phyloP scores from a whole-genome alignment of 345 rosid genomes.

The Chamaenerion angustifolium region DNA sequence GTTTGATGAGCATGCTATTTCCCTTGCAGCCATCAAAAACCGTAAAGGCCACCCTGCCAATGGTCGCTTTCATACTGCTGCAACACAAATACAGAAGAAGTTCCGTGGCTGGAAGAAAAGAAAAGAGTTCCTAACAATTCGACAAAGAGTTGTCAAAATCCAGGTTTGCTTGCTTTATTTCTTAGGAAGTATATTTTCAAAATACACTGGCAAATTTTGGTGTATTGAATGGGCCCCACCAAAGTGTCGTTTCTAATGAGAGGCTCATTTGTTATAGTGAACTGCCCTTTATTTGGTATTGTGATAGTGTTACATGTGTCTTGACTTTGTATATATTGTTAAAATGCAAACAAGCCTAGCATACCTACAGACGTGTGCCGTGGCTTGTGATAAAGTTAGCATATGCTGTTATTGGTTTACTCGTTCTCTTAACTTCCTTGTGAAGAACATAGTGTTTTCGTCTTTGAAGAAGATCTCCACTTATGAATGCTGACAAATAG shows the following conservation, averaged over 20 bases:
- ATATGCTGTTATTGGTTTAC: too few relatives aligned
- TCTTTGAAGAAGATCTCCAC: neutral
- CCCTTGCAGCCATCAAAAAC: conserved; percentile 34
- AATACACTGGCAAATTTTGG: too few relatives aligned
- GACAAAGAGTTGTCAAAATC: conserved; percentile 77
- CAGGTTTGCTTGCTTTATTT: conserved; percentile 33
- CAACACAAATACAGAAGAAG: conserved; percentile 73
- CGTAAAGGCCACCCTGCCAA: conserved; percentile 24
- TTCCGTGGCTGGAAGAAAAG: conserved; percentile 84
- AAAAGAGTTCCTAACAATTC: conserved; percentile 65
- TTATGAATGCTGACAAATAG: conserved; percentile 6
- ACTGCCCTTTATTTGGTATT: too few relatives aligned
- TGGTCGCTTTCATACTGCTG: conserved; percentile 55
- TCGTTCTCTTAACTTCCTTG: neutral
- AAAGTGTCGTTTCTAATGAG: too few relatives aligned
- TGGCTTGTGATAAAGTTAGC: too few relatives aligned
- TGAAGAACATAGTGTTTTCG: neutral
- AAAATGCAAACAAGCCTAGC: too few relatives aligned
- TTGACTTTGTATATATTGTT: too few relatives aligned
- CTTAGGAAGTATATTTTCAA: neutral
- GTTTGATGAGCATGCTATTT: conserved; percentile 42
- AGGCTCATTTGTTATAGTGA: too few relatives aligned
- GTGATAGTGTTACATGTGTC: too few relatives aligned
- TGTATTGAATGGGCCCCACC: too few relatives aligned
- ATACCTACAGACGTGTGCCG: too few relatives aligned